phyloP scores from a whole-genome alignment of 208 protist species.

The Leishmania lainsoni region DNA sequence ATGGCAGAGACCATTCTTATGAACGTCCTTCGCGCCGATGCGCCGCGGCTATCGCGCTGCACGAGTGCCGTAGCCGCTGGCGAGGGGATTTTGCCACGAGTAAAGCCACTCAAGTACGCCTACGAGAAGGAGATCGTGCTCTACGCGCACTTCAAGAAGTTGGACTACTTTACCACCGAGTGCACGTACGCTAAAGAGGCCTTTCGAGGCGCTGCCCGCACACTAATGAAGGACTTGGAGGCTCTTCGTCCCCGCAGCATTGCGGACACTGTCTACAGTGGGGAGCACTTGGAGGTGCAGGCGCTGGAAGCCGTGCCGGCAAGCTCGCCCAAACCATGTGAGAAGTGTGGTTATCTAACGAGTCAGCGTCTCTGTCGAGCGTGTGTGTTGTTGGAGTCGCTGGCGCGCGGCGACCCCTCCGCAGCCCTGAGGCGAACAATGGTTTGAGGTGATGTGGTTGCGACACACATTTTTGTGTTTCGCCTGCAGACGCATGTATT shows the following conservation, averaged over 20 bases:
- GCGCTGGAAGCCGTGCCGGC: slow-evolving; percentile 41
- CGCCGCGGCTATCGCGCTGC: slow-evolving; percentile 93
- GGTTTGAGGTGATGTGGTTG: not conserved
- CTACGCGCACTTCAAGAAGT: slow-evolving; percentile 97
- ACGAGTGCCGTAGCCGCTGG: slow-evolving; percentile 36
- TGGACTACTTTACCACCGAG: slow-evolving; percentile 98
- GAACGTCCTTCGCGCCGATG: slow-evolving; percentile 96
- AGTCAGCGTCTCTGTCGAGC: slow-evolving; percentile 93
- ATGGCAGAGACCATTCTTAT: slow-evolving; percentile 98
- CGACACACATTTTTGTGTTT: not conserved
- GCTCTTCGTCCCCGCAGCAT: slow-evolving; percentile 89
- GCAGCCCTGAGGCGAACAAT: slow-evolving; percentile 38
- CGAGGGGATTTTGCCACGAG: slow-evolving; percentile 79
- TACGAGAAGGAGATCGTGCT: slow-evolving; percentile 99
- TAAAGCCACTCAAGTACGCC: slow-evolving; percentile 97
- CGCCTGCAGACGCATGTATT: not conserved
- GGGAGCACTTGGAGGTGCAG: slow-evolving; percentile 79
- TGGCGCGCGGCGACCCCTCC: slow-evolving; percentile 72
- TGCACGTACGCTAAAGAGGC: slow-evolving; percentile 97
- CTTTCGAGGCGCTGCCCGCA: slow-evolving; percentile 94
- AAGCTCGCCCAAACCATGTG: slow-evolving; percentile 61
- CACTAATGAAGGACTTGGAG: slow-evolving; percentile 96
- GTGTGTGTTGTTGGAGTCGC: slow-evolving; percentile 92
- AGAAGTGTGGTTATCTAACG: slow-evolving; percentile 91
- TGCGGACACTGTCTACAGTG: slow-evolving; percentile 91